Conservation (phyloP, 139 green algal genomes). For the Chloropicon primus region DNA sequence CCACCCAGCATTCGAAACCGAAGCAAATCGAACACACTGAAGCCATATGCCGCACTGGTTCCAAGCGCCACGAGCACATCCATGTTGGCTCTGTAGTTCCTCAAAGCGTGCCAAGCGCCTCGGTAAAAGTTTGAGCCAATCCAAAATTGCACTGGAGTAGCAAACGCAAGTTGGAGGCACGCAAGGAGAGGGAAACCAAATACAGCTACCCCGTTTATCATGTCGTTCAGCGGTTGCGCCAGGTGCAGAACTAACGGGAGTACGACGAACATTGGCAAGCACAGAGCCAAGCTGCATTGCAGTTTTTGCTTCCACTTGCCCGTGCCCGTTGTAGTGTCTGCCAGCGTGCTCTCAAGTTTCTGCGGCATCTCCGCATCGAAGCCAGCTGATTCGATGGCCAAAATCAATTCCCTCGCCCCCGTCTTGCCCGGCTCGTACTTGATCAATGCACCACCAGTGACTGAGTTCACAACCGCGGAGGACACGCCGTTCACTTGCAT, state of each 20-base stretch:
- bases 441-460: slow-evolving; percentile 56
- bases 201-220: background rate
- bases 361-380: slow-evolving; percentile 32
- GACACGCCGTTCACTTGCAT: slow-evolving; percentile 41
- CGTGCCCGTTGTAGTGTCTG: no score
- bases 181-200: slow-evolving; percentile 44
- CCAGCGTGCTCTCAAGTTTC: background rate
- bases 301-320: background rate
- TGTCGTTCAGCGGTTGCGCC: background rate
- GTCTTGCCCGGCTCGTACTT: background rate
- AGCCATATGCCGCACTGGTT: slow-evolving; percentile 84
- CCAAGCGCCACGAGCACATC: slow-evolving; percentile 92
- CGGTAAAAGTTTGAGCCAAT: slow-evolving; percentile 86
- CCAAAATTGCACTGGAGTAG: slow-evolving; percentile 78
- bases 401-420: slow-evolving; percentile 26
- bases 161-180: slow-evolving; percentile 66
- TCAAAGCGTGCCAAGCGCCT: slow-evolving; percentile 56
- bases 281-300: background rate
- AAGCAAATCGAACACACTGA: slow-evolving; percentile 21
- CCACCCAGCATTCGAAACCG: background rate
- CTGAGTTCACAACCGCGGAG: slow-evolving; percentile 42
- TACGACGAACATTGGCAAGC: background rate
- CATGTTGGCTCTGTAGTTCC: slow-evolving; percentile 82
- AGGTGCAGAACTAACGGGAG: background rate
- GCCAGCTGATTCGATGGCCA: slow-evolving; percentile 55